phyloP scores from a whole-genome alignment of 805 yeast species.

The Candida sonorensis region DNA sequence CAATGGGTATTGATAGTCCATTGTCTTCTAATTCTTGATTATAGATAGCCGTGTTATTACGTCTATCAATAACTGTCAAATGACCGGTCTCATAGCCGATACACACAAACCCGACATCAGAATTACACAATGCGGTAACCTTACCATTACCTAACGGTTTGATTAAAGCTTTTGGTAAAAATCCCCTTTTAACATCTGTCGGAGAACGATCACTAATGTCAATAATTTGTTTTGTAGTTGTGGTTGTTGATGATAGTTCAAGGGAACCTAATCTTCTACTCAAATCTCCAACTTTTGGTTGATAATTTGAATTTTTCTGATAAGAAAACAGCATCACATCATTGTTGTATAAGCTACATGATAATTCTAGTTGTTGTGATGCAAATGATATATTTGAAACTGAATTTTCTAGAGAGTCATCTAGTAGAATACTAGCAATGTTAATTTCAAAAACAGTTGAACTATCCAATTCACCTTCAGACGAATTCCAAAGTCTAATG shows the following conservation, averaged over 20 bases:
- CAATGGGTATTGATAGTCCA: slow-evolving; percentile 22
- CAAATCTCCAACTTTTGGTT: slow-evolving; percentile 26
- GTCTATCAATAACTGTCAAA: slow-evolving; percentile 64
- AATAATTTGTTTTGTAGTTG: slow-evolving; percentile 23
- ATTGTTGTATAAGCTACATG: slow-evolving; percentile 62
- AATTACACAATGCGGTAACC: slow-evolving; percentile 58
- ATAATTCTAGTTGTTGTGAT: slow-evolving; percentile 66
- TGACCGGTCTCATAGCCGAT: slow-evolving; percentile 75
- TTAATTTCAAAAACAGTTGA: slow-evolving; percentile 54
- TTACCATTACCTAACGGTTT: slow-evolving; percentile 33
- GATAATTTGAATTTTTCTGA: slow-evolving; percentile 44
- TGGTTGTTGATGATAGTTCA: slow-evolving; percentile 23
- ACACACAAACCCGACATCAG: slow-evolving; percentile 79
- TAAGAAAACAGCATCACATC: slow-evolving; percentile 72
- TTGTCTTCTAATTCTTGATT: slow-evolving; percentile 25
- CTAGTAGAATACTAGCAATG: slow-evolving; percentile 39
- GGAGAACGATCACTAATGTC: slow-evolving; percentile 53
- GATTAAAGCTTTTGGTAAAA: slow-evolving; percentile 48
- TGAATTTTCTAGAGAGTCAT: slow-evolving; percentile 36
- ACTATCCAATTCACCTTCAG: slow-evolving; percentile 64
- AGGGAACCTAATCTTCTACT: slow-evolving; percentile 22
- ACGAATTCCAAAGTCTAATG: slow-evolving; percentile 77
- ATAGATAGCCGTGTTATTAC: slow-evolving; percentile 54
- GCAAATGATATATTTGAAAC: slow-evolving; percentile 66
- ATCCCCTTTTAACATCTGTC: slow-evolving; percentile 46